Evolutionary conservation across 768 basidiomycete genomes (phyloP).

Genomic region (Crepidotus variabilis): DNA sequence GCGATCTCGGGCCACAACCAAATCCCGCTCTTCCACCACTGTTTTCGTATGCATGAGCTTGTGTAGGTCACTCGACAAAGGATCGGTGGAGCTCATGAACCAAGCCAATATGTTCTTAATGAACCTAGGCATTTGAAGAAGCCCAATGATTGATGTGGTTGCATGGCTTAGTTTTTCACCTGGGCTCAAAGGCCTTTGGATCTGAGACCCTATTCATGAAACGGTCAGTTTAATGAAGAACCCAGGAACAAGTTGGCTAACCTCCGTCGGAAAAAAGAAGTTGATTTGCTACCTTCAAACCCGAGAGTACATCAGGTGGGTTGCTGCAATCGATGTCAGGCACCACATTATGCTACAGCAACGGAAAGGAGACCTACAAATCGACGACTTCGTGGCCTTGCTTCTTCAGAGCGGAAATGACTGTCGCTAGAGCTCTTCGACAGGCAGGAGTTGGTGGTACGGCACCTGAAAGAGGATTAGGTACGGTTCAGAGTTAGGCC

Average conservation of each 20-base stretch:
- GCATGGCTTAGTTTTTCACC: constrained; percentile 31
- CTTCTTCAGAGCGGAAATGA: constrained; percentile 47
- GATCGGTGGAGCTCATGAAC: constrained; percentile 33
- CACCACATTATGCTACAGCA: not conserved
- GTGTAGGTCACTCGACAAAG: constrained; percentile 31
- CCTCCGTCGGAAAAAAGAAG: constrained; percentile 57
- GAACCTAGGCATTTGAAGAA: constrained; percentile 33
- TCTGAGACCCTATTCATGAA: constrained; percentile 37
- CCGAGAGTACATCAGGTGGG: constrained; percentile 47
- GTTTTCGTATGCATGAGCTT: constrained; percentile 43
- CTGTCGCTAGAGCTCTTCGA: constrained; percentile 47
- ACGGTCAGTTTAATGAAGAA: constrained; percentile 5
- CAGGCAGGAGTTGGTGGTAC: constrained; percentile 65
- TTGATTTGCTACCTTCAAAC: constrained; percentile 51
- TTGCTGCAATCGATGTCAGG: constrained; percentile 13
- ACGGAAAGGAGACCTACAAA: constrained; percentile 38
- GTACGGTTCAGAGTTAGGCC: not conserved
- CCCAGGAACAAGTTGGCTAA: constrained; percentile 17
- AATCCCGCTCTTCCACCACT: constrained; percentile 44
- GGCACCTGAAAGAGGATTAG: constrained; percentile 37
- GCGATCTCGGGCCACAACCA: constrained; percentile 41
- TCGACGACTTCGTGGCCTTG: constrained; percentile 63
- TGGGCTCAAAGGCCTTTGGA: constrained; percentile 28
- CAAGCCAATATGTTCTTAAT: constrained; percentile 42
- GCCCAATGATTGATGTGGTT: constrained; percentile 25